Evolutionary conservation across 208 protist genomes (phyloP), one percentile per base, ranked within the genome.

Genomic region (Sergeia podlipaevii): DNA sequence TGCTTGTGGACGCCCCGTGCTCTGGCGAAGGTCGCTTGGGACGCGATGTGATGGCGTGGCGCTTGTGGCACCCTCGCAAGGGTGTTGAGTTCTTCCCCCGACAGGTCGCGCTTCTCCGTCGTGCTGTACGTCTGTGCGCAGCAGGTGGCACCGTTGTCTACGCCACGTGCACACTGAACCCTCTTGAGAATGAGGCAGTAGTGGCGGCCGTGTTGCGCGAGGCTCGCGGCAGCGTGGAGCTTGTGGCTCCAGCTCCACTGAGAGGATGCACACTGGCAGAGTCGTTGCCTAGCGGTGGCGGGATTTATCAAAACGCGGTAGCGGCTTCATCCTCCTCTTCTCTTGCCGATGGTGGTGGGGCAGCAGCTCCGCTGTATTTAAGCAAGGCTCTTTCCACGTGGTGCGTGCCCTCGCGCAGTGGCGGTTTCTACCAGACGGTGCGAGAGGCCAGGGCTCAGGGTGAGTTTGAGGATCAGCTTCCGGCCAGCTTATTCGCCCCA

Each of bases 131-230:
- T 8, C 58, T 91, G 4, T 87, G 81, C 56, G 50, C 43, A n/a
- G 47, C 52, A 6, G 85, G 89, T 8, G 96, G 97, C 30, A 51
- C 51, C 17, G 63, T 98, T 2, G 92, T 98, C 8, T 99, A 99
- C 74, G 86, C 89, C 3, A 99, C 97, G 11, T 99, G 97, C 67
- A 96, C 91, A 6, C 60, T 98, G 13, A 98, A 98, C 60, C 97
- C 97, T n/a, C 57, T 98, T 27, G 96, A 98, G 73, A 94, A 98
- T 57, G 96, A 98, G 74, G 94, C 95, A 4, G 95, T 98, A 3
- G 80, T 98, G 23, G 76, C 85, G 17, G 67, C 86, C 17, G 70
- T 91, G 37, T 42, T 96, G 43, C 68, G 61, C 0, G 76, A 70
- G 38, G 60, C 23, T 47, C 51, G 46, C 2, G 74, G 58, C 10